Percentiles rank a stretch among this genome's conserved stretches.
Evolutionary conservation across 75 land plant genomes (phyloP).

Genomic region (Pinus tabuliformis): DNA sequence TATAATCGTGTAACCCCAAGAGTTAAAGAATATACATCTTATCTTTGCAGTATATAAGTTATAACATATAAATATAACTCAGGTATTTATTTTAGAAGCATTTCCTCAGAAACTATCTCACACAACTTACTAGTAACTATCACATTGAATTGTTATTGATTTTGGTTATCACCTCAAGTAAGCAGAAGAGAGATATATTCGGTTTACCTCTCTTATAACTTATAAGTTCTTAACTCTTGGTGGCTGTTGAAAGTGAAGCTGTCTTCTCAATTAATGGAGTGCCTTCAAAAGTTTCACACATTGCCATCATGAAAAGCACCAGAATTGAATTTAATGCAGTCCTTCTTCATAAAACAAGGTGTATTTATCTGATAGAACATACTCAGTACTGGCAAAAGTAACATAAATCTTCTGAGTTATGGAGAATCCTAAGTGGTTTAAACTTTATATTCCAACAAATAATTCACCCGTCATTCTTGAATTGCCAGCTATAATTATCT

Average conservation of each 20-base stretch:
- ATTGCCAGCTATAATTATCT: background rate
- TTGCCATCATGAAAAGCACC: background rate
- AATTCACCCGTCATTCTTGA: background rate
- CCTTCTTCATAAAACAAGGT: background rate
- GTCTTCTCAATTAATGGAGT: background rate
- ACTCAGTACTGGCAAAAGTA: background rate
- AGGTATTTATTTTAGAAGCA: background rate
- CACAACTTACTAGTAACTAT: background rate
- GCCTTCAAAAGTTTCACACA: background rate
- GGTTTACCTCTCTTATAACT: background rate
- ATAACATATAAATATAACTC: no score
- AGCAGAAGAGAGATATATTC: background rate
- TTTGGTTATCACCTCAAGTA: background rate
- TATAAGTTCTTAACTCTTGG: background rate
- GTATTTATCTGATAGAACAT: background rate
- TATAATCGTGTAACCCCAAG: background rate
- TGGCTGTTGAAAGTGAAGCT: background rate
- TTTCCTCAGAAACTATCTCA: background rate
- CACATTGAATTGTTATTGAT: background rate
- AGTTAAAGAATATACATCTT: background rate
- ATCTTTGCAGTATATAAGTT: background rate
- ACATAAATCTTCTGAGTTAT: background rate
- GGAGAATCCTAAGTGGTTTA: background rate
- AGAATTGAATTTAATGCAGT: background rate
- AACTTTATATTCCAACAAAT: background rate